Percentiles rank a stretch among this genome's conserved stretches.
Evolutionary conservation across 257 asterid genomes (phyloP).

Genomic region (Jasminum sambac): DNA sequence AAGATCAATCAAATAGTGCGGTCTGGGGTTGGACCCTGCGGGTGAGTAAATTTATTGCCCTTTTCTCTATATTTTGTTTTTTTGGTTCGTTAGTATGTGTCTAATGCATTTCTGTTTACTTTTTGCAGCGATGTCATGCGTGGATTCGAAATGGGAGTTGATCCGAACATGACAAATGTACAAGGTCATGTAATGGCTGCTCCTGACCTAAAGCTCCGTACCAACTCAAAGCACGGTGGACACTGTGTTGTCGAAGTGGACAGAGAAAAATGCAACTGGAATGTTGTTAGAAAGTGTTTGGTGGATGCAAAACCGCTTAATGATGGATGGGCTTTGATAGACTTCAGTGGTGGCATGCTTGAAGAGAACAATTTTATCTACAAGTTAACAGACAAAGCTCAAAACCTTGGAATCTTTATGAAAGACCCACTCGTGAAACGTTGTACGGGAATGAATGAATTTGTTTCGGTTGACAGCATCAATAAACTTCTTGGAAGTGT

Average conservation of each 20-base stretch:
- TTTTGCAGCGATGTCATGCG: conserved; percentile 33
- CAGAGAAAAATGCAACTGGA: conserved; percentile 60
- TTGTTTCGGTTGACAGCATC: conserved; percentile 32
- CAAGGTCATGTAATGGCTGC: conserved; percentile 63
- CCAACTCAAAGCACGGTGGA: conserved; percentile 22
- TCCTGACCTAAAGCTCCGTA: conserved; percentile 49
- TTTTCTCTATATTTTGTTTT: neutral
- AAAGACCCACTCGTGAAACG: conserved; percentile 36
- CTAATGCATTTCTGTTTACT: conserved; percentile 9
- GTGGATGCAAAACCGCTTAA: conserved; percentile 43
- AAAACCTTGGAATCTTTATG: conserved; percentile 46
- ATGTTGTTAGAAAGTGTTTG: conserved; percentile 47
- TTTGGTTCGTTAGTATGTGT: neutral
- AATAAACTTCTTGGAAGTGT: conserved; percentile 36
- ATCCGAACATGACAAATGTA: conserved; percentile 49
- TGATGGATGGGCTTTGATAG: conserved; percentile 66
- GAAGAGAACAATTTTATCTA: conserved; percentile 18
- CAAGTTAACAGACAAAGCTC: conserved; percentile 33
- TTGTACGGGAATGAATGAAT: conserved; percentile 30
- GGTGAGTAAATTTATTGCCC: conserved; percentile 42
- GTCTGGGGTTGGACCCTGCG: conserved; percentile 61
- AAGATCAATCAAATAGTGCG: conserved; percentile 48
- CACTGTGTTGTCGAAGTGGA: conserved; percentile 40
- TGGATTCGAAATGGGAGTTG: conserved; percentile 44
- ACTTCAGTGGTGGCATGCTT: conserved; percentile 37